Base-by-base conservation (phyloP, 1,139 yeast species). In the Sugiyamaella sp. region DNA sequence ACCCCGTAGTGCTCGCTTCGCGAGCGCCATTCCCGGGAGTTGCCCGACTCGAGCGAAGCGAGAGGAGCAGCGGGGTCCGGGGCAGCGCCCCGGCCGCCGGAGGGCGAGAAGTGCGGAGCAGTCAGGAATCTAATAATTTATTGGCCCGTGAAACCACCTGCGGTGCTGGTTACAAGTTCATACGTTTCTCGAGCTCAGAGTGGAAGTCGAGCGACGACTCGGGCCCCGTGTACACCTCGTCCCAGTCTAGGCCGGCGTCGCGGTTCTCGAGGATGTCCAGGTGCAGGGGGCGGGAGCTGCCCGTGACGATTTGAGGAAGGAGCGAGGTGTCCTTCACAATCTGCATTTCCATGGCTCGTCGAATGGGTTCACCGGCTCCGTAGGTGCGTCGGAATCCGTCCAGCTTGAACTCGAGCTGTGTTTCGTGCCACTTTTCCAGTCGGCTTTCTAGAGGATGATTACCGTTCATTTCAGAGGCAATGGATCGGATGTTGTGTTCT, bases 341-440 rank as follows among this genome's bases (percentile, higher is more conserved):
- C 54, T 80, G 77, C 66, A 89, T 74, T 63, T 95, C 98, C 88
- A 93, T 88, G 25, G 87, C 82, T 68, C 97, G 81, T 70, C 89
- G 85, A 63, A 93, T 84, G 5, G 98, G 96, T 66, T 89, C 98
- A 10, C 95, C 97, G 46, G 95, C 86, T 25, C 99, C 99, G 70
- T 86, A 90, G 22, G 89, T 74, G 60, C 95, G 81, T 67, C 96
- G 81, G 71, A 87, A 85, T 54, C 83, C 82, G 68, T 90, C 95
- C 75, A 90, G 68, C 64, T 84, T 82, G 60, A 86, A 75, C 41
- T 83, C 83, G 47, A 78, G 79, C 66, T 89, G 93, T 8, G 87
- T 85, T 53, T 78, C 77, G 25, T 90, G 95, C 98, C 98, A 93
- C 64, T 83, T 79, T 54, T 74, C 72, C 43, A 93, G 72, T 63